Evolutionary conservation across 306 rosid genomes (phyloP).

Genomic region (Luffa acutangula): DNA sequence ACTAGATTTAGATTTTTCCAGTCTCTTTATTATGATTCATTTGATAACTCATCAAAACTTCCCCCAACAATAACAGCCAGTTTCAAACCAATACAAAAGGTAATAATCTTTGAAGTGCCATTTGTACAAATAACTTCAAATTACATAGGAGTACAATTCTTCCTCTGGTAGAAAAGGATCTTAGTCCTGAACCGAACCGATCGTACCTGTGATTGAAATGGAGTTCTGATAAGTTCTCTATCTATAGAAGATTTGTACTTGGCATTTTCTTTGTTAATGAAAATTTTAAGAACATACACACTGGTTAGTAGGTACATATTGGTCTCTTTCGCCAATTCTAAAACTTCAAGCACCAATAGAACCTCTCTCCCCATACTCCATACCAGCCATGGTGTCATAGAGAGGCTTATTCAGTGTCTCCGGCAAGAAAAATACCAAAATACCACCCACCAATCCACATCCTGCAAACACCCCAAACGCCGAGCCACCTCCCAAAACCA

Average conservation of each 20-base stretch:
- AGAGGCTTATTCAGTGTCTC: constrained; percentile 42
- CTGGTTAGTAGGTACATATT: not conserved
- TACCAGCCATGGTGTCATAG: constrained; percentile 40
- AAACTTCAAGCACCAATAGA: not conserved
- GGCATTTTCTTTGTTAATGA: no score
- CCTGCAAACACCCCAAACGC: constrained; percentile 35
- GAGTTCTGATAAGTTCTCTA: not conserved
- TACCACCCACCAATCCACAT: constrained; percentile 37
- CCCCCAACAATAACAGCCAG: not conserved
- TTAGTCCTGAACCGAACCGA: not conserved
- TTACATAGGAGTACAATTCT: not conserved
- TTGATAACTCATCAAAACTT: not conserved
- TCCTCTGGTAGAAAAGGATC: not conserved
- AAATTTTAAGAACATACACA: not conserved
- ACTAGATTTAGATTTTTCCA: not conserved
- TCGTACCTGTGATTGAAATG: not conserved
- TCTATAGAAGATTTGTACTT: no score
- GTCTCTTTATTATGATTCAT: not conserved
- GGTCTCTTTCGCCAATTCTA: not conserved
- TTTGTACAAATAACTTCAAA: not conserved
- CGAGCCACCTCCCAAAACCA: constrained; percentile 35
- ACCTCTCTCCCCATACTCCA: constrained; percentile 16
- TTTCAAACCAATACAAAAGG: not conserved
- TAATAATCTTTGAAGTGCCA: not conserved
- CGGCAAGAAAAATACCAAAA: constrained; percentile 39